Conservation (phyloP, 805 yeast species). For the Candida nitratophila region DNA sequence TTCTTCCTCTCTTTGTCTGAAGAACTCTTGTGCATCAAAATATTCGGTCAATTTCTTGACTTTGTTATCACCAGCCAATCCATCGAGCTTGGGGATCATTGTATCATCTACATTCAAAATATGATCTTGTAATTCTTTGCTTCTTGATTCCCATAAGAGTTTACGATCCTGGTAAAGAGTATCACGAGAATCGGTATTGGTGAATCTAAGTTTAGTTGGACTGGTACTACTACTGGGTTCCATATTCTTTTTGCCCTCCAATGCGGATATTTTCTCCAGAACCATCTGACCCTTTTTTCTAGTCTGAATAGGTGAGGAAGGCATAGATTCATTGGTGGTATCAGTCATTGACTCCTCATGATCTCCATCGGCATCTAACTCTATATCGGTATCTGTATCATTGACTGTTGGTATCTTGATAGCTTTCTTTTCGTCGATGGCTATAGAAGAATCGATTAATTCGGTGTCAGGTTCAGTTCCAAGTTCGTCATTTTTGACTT, state of each 20-base stretch:
- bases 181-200: not conserved
- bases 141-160: conserved; percentile 16
- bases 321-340: not conserved
- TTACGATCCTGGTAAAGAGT: conserved; percentile 6
- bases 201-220: not conserved
- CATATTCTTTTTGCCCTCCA: conserved; percentile 1
- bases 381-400: not conserved
- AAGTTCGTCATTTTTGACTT: conserved; percentile 7
- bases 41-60: conserved; percentile 62
- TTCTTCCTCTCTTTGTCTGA: conserved; percentile 77
- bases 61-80: conserved; percentile 25
- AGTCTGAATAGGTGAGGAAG: not conserved
- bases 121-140: conserved; percentile 15
- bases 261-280: conserved; percentile 18
- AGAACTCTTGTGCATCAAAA: conserved; percentile 80
- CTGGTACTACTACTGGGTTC: not conserved
- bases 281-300: conserved; percentile 14
- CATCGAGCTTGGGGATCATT: conserved; percentile 9
- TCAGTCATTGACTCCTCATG: not conserved
- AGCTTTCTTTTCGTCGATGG: conserved; percentile 2
- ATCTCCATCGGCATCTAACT: not conserved
- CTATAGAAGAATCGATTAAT: not conserved
- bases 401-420: not conserved
- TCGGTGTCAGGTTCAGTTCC: conserved; percentile 6
- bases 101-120: conserved; percentile 11